phyloP scores from a whole-genome alignment of 805 yeast genomes.

The Lipomyces orientalis region DNA sequence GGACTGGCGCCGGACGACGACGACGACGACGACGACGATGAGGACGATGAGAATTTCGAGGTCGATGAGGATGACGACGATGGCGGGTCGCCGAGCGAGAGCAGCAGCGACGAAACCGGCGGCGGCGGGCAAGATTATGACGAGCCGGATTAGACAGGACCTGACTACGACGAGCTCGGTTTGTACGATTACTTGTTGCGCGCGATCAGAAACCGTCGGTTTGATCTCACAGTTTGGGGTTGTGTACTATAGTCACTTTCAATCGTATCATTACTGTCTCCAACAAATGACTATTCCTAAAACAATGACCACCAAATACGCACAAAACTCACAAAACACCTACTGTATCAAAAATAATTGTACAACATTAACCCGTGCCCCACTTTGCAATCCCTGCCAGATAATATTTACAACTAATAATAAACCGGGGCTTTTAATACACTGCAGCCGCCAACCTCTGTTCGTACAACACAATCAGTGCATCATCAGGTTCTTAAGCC shows the following conservation, averaged over 20 bases:
- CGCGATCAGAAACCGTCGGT: neutral
- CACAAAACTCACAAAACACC: neutral
- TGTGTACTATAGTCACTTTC: neutral
- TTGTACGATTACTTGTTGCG: neutral
- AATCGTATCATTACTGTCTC: neutral
- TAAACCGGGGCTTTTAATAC: neutral
- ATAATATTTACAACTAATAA: neutral
- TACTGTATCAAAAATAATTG: neutral
- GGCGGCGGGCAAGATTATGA: neutral
- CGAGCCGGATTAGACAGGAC: neutral
- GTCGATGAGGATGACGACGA: conserved; percentile 31
- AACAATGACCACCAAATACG: neutral
- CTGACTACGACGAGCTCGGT: neutral
- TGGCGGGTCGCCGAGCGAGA: conserved; percentile 34
- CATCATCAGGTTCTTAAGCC: conserved; percentile 19
- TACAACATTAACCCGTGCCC: neutral
- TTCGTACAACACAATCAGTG: conserved; percentile 5
- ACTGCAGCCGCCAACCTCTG: neutral
- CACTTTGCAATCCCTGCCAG: neutral
- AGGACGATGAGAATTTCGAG: conserved; percentile 33
- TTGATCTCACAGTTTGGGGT: neutral
- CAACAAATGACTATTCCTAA: neutral
- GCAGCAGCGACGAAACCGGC: conserved; percentile 18
- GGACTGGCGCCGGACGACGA: conserved; percentile 5
- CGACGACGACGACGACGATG: conserved; percentile 34